Percentiles rank a stretch among this genome's conserved stretches.
These are phyloP conservation scores for Theileria equi DNA, from an alignment of 169 alveolate genomes.

Conservation along the genomic window DNA sequence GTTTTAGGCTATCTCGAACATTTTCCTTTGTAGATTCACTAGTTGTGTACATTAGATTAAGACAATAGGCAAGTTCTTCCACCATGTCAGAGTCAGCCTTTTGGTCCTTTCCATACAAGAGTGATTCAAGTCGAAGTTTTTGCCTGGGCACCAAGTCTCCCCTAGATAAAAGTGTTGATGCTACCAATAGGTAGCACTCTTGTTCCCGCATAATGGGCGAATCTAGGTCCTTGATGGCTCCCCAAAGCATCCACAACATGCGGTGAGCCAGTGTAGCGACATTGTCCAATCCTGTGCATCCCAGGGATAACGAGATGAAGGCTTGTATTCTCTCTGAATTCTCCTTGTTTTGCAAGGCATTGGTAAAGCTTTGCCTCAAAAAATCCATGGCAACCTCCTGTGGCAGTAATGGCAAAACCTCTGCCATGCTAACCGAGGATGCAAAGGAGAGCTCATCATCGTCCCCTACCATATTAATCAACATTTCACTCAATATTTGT, in stretches of 20 bases:
- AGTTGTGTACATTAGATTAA: background rate
- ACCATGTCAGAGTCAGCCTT: no score
- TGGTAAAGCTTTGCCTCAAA: conserved; percentile 22
- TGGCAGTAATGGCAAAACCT: conserved; percentile 10
- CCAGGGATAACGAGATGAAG: conserved; percentile 31
- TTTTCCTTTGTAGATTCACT: no score
- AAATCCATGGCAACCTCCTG: conserved; percentile 11
- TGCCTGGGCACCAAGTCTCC: conserved; percentile 14
- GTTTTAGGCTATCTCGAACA: no score
- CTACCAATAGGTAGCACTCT: conserved; percentile 27
- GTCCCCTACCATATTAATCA: conserved; percentile 23
- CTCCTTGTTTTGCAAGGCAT: conserved; percentile 6
- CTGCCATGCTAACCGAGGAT: conserved; percentile 13
- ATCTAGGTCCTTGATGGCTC: conserved; percentile 2
- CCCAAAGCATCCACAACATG: conserved; percentile 55
- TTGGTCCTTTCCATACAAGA: conserved; percentile 3
- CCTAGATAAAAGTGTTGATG: conserved; percentile 29
- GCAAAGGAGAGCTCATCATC: conserved; percentile 26
- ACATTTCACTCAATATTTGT: conserved; percentile 25
- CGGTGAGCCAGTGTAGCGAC: conserved; percentile 13
- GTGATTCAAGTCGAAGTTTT: conserved; percentile 15
- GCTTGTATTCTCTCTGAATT: conserved; percentile 33
- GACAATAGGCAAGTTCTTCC: no score
- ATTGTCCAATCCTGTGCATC: conserved; percentile 3
- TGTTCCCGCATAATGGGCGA: conserved; percentile 31